These are phyloP conservation scores for Millerozyma acaciae DNA, from an alignment of 805 yeast genomes.

Conservation along the genomic window DNA sequence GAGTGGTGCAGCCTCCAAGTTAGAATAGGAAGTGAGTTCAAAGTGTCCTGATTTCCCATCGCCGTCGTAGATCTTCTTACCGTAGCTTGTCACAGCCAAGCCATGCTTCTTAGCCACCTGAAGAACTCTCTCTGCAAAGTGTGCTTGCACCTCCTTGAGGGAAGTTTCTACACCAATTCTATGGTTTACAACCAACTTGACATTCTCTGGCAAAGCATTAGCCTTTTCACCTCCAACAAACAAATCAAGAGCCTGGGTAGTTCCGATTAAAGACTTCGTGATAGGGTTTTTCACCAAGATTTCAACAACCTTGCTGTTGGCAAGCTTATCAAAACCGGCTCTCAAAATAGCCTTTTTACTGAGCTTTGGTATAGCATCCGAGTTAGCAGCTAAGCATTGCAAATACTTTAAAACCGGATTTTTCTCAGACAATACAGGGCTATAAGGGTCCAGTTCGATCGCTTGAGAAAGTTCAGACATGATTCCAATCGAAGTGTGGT, in stretches of 20 bases:
- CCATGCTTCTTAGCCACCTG: slow-evolving; percentile 24
- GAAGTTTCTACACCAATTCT: slow-evolving; percentile 31
- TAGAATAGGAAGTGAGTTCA: slow-evolving; percentile 8
- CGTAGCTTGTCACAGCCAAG: slow-evolving; percentile 34
- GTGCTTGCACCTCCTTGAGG: slow-evolving; percentile 18
- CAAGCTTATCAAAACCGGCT: slow-evolving; percentile 32
- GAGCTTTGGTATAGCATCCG: slow-evolving; percentile 18
- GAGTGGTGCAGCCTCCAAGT: slow-evolving; percentile 44
- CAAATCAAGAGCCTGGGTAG: slow-evolving; percentile 38
- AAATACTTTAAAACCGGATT: slow-evolving; percentile 60
- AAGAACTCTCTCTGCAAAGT: slow-evolving; percentile 21
- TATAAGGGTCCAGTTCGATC: slow-evolving; percentile 58
- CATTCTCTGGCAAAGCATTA: slow-evolving; percentile 38
- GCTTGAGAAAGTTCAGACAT: slow-evolving; percentile 51
- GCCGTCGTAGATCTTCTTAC: slow-evolving; percentile 16
- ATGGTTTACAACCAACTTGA: slow-evolving; percentile 31
- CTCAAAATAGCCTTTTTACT: slow-evolving; percentile 29
- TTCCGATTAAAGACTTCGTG: slow-evolving; percentile 27
- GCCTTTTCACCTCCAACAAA: slow-evolving; percentile 37
- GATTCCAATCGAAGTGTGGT: slow-evolving; percentile 75
- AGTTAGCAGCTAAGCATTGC: slow-evolving; percentile 61
- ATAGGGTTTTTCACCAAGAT: slow-evolving; percentile 16
- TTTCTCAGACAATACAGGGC: slow-evolving; percentile 39
- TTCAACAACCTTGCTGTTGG: slow-evolving; percentile 27
- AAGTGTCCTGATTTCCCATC: slow-evolving; percentile 18